Base-by-base conservation (phyloP, 495 filamentous ascomycete species). In the Chaetomium tenue region DNA sequence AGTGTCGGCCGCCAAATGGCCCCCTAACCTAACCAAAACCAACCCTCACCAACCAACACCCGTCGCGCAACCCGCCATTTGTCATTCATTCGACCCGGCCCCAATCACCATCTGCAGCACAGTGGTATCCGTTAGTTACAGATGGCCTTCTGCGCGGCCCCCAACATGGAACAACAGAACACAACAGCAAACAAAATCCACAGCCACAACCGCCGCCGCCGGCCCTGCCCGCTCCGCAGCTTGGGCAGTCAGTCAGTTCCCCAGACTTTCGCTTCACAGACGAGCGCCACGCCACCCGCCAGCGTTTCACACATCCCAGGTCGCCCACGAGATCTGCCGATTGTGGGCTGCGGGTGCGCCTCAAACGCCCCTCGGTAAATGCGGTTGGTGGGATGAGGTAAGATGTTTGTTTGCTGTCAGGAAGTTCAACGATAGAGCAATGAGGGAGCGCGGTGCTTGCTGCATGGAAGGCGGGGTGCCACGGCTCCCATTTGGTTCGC, bases 121-220 rank as follows among this genome's bases (percentile, higher is more conserved):
- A 0, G 50, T 37, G 4, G 23, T 28, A 15, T 52, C 22, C 46
- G n/a, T 11, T 6, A 2, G 28, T 30, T 2, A n/a, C n/a, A 50
- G 50, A 52, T 30, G 50, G 16, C 50, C 50, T 28, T 15, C 50
- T 52, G 50, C 25, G n/a, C 46, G 46, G 20, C 50, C 22, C 50
- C 50, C 22, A 52, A 52, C 22, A 2, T 6, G 28, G 28, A 30
- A 30, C 28, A 30, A 30, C 28, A 30, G 28, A 5, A 1, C 5
- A 37, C 1, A 37, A 37, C 33, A 12, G 11, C 33, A 37, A 37
- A 7, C 5, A 5, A 37, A 37, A 7, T 37, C 33, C 33, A 7
- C 6, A 37, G 33, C 23, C 50, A 52, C 50, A 52, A 25, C 50
- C 48, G 48, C 22, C 48, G 48, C 20, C 48, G 25, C 50, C 13